Base-by-base conservation (phyloP, 345 rosid species). In the Gossypium turneri region DNA sequence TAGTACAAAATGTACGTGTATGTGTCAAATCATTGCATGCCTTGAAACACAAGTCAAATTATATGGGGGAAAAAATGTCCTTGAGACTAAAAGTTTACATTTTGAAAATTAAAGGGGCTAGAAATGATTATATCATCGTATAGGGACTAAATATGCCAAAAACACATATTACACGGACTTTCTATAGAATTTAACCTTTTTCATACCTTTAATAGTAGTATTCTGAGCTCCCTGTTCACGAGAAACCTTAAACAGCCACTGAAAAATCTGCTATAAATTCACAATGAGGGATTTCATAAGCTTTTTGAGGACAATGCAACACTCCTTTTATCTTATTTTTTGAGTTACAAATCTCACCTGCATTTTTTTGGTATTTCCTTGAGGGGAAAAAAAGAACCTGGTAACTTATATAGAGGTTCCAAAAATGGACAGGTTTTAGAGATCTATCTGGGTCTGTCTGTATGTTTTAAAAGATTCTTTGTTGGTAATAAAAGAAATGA, bases 391-490 rank as follows among this genome's bases (percentile, higher is more conserved):
- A 34, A 6, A 1, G 41, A 34, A 34, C 41, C 63, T 27, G 25
- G 53, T 43, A n/a, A 3, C 60, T 25, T 70, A 70, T 70, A 73
- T 41, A 64, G 50, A 34, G 41, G 41, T 34, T 34, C 41, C 41
- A 34, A 88, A 92, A 27, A 78, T 68, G 82, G 86, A 77, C 82
- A 83, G 80, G 80, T 79, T 9, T 51, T 53, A 27, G 78, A 81
- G 87, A 86, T 85, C 88, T 83, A 80, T 85, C 90, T 81, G 87
- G 87, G 82, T 76, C 84, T 88, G 87, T 86, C 81, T 68, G 76
- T 16, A 79, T 70, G 85, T 75, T 27, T 12, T 47, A 79, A 84
- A 82, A 85, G 87, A 85, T 85, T 87, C 86, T 56, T 74, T 60
- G 41, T 2, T 60, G 7, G 7, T 5, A 34, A 5, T 25, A 59